These are phyloP conservation scores for Ailanthus altissimus DNA, from an alignment of 345 rosid genomes.

Conservation along the genomic window DNA sequence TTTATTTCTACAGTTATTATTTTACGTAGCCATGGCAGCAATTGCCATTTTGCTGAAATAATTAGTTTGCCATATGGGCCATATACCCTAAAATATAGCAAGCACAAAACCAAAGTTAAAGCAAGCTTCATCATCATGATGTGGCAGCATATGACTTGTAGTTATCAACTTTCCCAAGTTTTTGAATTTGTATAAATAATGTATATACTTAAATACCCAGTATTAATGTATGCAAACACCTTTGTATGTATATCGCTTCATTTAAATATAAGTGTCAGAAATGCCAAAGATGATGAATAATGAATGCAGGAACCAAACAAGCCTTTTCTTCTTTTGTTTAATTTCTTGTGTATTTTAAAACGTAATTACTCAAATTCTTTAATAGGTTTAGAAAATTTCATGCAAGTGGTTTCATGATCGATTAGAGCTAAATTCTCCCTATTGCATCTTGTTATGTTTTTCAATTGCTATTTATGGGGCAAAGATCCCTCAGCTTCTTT, in stretches of 20 bases:
- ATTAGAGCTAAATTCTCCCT: neutral
- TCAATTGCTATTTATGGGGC: neutral
- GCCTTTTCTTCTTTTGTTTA: neutral
- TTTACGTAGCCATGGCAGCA: conserved; percentile 7
- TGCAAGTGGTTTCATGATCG: neutral
- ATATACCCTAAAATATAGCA: conserved; percentile 12
- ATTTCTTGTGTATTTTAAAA: neutral
- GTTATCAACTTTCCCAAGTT: neutral
- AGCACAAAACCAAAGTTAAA: conserved; percentile 4
- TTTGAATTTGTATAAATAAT: neutral
- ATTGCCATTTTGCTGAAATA: conserved; percentile 9
- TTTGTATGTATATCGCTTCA: too few relatives aligned
- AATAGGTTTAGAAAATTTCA: neutral
- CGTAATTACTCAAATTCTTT: neutral
- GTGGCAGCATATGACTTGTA: conserved; percentile 15
- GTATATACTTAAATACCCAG: neutral
- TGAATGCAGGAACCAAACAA: conserved; percentile 18
- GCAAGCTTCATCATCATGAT: conserved; percentile 24
- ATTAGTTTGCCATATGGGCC: conserved; percentile 9
- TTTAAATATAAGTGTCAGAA: too few relatives aligned
- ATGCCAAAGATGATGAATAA: neutral
- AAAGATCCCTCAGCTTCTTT: neutral
- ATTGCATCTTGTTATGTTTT: neutral
- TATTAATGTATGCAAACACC: too few relatives aligned
- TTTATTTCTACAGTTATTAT: neutral